Conservation (phyloP, 495 filamentous ascomycete genomes). For the Xylaria castorea region DNA sequence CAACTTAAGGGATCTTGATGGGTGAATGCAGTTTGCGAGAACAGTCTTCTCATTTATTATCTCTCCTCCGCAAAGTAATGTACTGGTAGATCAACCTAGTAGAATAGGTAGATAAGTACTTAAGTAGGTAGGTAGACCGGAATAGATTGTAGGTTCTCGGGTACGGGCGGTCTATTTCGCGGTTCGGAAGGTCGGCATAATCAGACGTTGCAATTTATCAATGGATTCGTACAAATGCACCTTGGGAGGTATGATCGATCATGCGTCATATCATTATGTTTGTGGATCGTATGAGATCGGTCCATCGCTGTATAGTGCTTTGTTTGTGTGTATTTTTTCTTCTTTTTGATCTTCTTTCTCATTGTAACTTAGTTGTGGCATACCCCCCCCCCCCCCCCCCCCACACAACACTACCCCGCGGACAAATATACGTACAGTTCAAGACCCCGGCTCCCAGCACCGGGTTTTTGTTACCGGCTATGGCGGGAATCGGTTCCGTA, state of each 20-base stretch:
- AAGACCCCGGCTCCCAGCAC: slow-evolving; percentile 23
- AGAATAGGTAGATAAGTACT: slow-evolving; percentile 1
- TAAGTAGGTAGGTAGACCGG: background rate
- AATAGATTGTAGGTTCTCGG: background rate
- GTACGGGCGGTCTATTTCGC: background rate
- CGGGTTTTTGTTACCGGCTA: slow-evolving; percentile 21
- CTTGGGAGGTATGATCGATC: background rate
- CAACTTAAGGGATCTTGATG: background rate
- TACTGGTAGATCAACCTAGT: background rate
- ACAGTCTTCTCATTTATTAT: background rate
- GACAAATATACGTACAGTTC: background rate
- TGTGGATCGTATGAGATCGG: slow-evolving; percentile 21
- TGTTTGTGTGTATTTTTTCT: slow-evolving; percentile 13
- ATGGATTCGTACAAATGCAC: background rate
- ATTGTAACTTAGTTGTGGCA: background rate
- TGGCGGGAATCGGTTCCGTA: slow-evolving; percentile 28
- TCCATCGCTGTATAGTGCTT: background rate
- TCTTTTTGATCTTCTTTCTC: background rate
- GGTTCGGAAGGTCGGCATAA: background rate
- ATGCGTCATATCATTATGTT: background rate
- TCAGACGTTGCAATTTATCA: background rate
- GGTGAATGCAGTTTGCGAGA: no score
- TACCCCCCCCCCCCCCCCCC: no score
- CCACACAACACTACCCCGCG: background rate
- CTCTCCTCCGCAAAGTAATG: background rate